A percentile compares a stretch with the other conserved stretches of the same genome.
phyloP scores from a whole-genome alignment of 129 eudicot species.

The Flaveria robusta region DNA sequence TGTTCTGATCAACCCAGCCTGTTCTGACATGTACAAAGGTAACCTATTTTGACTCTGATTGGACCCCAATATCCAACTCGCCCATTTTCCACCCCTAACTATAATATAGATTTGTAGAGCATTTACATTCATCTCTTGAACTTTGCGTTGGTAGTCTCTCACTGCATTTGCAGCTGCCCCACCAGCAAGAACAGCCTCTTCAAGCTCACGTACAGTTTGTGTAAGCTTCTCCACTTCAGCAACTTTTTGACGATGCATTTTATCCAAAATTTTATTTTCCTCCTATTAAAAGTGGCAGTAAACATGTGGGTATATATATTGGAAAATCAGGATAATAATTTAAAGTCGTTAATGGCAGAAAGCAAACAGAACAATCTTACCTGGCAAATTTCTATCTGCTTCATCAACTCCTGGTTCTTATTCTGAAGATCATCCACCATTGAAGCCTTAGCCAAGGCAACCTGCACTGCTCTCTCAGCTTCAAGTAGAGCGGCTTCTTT shows the following conservation, averaged over 20 bases:
- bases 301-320: constrained; percentile 4
- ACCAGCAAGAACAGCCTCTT: constrained; percentile 95
- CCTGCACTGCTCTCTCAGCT: constrained; percentile 93
- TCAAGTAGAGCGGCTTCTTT: constrained; percentile 96
- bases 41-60: no score
- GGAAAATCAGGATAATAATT: constrained; percentile 15
- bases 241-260: constrained; percentile 90
- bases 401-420: constrained; percentile 93
- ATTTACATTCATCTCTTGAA: constrained; percentile 88
- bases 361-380: constrained; percentile 33
- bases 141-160: constrained; percentile 92
- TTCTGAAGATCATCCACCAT: constrained; percentile 95
- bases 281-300: constrained; percentile 47
- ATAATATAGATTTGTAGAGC: not conserved
- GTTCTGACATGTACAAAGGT: no score
- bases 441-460: constrained; percentile 89
- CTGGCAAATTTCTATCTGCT: constrained; percentile 95
- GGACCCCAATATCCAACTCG: no score
- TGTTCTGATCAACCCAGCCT: no score
- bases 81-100: no score
- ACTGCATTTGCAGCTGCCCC: constrained; percentile 98
- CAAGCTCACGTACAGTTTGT: constrained; percentile 89
- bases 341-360: constrained; percentile 11
- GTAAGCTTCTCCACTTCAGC: constrained; percentile 92
- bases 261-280: constrained; percentile 88